Percentiles rank a stretch among this genome's conserved stretches.
phyloP scores from a whole-genome alignment of 2,329 filamentous ascomycete species.

The Arthroderma sp. region DNA sequence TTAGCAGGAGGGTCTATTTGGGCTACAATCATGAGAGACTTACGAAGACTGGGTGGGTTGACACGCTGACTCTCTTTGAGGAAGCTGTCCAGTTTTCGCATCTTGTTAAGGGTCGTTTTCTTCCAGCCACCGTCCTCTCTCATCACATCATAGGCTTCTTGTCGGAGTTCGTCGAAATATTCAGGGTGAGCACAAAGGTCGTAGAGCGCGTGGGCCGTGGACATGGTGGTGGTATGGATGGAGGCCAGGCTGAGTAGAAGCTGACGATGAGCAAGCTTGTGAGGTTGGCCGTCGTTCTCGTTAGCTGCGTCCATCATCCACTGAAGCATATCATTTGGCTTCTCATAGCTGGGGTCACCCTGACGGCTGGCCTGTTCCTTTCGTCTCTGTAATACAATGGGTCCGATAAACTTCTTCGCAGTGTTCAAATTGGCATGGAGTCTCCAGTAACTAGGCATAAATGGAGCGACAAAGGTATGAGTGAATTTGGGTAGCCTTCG shows the following conservation, averaged over 20 bases:
- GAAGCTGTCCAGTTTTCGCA: slow-evolving; percentile 18
- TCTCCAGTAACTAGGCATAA: slow-evolving; percentile 26
- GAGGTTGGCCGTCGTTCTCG: slow-evolving; percentile 3
- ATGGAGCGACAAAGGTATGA: slow-evolving; percentile 7
- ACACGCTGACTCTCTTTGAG: slow-evolving; percentile 18
- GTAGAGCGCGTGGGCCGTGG: slow-evolving; percentile 12
- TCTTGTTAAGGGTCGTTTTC: slow-evolving; percentile 12
- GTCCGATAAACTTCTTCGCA: slow-evolving; percentile 25
- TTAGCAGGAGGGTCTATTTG: neutral
- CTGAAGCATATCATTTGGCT: slow-evolving; percentile 4
- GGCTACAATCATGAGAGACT: neutral
- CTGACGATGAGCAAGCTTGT: slow-evolving; percentile 11
- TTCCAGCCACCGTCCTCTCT: slow-evolving; percentile 12
- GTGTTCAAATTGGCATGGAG: slow-evolving; percentile 22
- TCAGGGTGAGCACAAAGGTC: slow-evolving; percentile 17
- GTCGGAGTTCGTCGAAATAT: slow-evolving; percentile 15
- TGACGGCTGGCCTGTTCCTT: slow-evolving; percentile 11
- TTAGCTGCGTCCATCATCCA: slow-evolving; percentile 3
- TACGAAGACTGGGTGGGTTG: slow-evolving; percentile 14
- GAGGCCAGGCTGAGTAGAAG: slow-evolving; percentile 11
- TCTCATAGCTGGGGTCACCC: neutral
- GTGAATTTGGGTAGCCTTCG: neutral
- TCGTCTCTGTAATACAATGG: slow-evolving; percentile 24
- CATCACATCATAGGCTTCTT: slow-evolving; percentile 15
- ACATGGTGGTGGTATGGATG: slow-evolving; percentile 14